Percentiles rank a stretch among this genome's conserved stretches.
Evolutionary conservation across 2,329 filamentous ascomycete genomes (phyloP).

Genomic region (Xylogone sp.): DNA sequence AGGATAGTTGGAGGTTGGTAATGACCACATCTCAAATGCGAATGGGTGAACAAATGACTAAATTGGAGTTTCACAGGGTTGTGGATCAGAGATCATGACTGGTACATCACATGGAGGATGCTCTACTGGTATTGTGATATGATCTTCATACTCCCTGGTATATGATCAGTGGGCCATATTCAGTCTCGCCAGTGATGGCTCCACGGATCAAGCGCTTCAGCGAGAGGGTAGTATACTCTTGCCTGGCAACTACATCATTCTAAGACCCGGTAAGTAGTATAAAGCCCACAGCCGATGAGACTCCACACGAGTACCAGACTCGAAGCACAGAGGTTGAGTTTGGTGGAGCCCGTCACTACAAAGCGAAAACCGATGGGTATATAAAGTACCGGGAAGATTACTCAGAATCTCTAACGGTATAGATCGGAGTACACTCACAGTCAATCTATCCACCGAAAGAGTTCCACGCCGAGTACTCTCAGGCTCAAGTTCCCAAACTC

Average conservation of each 20-base stretch:
- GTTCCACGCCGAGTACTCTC: too few species aligned
- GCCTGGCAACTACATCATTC: background rate
- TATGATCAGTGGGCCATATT: background rate
- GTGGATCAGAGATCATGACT: background rate
- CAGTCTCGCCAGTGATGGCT: background rate
- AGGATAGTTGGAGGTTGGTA: background rate
- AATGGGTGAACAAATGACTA: background rate
- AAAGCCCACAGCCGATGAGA: too few species aligned
- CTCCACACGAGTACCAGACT: background rate
- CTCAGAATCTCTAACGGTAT: too few species aligned
- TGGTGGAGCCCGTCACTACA: too few species aligned
- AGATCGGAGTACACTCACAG: too few species aligned
- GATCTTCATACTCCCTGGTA: background rate
- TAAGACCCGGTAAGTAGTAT: background rate
- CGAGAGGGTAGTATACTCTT: background rate
- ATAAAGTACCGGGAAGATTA: too few species aligned
- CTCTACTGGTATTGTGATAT: background rate
- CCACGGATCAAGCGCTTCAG: background rate
- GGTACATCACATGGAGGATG: background rate
- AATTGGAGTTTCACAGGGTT: background rate
- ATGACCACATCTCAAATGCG: background rate
- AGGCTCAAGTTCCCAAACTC: too few species aligned
- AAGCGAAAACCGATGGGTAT: too few species aligned
- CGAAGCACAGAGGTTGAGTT: too few species aligned
- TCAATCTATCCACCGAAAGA: too few species aligned